Evolutionary conservation across 2,329 filamentous ascomycete genomes (phyloP), one percentile per base, ranked within the genome.

Genomic region (Aureobasidium zeae): DNA sequence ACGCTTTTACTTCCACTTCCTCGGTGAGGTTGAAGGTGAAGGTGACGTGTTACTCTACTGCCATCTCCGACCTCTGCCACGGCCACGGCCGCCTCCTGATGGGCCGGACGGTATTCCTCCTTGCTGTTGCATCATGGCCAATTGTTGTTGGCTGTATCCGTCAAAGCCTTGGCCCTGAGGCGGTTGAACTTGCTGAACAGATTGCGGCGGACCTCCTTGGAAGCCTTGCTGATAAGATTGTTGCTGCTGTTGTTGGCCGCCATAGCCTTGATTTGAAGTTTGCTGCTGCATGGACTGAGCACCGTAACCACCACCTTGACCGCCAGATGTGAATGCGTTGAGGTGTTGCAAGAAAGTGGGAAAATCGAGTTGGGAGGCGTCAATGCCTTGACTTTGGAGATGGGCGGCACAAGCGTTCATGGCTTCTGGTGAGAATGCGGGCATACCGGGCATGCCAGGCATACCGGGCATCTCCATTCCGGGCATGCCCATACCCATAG

Each of bases 331-430:
- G n/a, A 49, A 48, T 49, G 52, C 52, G 55, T 73, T 66, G 41
- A 71, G 66, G 55, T 69, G 64, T 50, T 69, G 68, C 69, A 74
- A 72, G 50, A 76, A 73, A 16, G 66, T 61, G 54, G 66, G 65
- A 5, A 72, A 72, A 51, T 74, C 71, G 64, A 76, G 70, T 35
- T 68, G 63, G 6, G 64, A 63, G 2, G 72, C 71, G 51, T 74
- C 70, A 11, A 74, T 61, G 7, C 73, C 73, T 46, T 72, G 67
- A 29, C 67, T 60, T 60, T 72, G 70, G 65, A 75, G 72, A 51
- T 68, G 65, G 21, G 68, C 63, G 49, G 76, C 64, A 69, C 78
- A 76, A 48, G 71, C 68, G 60, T 75, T 71, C 70, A 76, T 74
- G 66, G 76, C 74, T 47, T 75, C 70, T 1, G 64, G 63, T 22